Evolutionary conservation across 2,329 filamentous ascomycete species (phyloP).

Genomic region (Cercospora sesami): DNA sequence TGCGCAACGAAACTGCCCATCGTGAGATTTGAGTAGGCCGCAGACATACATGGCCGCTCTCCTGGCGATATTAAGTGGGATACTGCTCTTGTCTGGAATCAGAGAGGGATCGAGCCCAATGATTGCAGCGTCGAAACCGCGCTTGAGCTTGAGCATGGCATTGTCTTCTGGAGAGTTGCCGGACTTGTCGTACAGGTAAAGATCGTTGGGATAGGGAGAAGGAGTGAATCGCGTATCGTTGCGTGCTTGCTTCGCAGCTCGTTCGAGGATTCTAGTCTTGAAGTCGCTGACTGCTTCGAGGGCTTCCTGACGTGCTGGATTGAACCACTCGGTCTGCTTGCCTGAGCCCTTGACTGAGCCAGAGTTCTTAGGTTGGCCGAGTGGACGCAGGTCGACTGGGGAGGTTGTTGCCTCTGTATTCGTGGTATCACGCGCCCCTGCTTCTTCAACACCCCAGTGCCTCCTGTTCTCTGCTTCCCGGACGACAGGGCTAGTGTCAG

Average conservation of each 20-base stretch:
- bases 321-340: not conserved
- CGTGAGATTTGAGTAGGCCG: constrained; percentile 10
- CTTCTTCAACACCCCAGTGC: not conserved
- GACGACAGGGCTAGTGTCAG: not conserved
- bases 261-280: constrained; percentile 16
- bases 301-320: constrained; percentile 8
- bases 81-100: not conserved
- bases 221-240: constrained; percentile 9
- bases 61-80: constrained; percentile 6
- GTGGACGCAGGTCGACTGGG: not conserved
- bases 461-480: not conserved
- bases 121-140: not conserved
- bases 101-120: constrained; percentile 4
- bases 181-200: constrained; percentile 9
- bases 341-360: constrained; percentile 4
- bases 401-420: not conserved
- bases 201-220: constrained; percentile 1
- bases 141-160: constrained; percentile 10
- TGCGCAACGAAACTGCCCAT: constrained; percentile 10
- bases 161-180: constrained; percentile 5
- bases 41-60: constrained; percentile 8
- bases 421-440: not conserved
- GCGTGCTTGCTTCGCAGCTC: constrained; percentile 6
- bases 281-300: constrained; percentile 12
- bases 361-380: not conserved